Base-by-base conservation (phyloP, 192 early-diverging fungal species). In the Coemansia sp. region DNA sequence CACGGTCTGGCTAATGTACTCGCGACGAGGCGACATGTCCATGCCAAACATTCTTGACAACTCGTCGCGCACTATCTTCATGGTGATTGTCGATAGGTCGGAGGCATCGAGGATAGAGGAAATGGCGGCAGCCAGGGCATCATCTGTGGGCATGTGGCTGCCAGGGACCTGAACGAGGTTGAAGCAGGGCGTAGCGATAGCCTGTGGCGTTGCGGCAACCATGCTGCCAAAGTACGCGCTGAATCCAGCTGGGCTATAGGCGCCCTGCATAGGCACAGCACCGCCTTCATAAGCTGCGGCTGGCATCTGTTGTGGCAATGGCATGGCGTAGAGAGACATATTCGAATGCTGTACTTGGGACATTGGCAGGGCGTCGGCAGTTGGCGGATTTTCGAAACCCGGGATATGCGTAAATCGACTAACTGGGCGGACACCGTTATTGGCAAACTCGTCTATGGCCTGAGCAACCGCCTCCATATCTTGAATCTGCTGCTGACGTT, bases 41-140 rank as follows among this genome's bases (percentile, higher is more conserved):
- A 87, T 53, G 26, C 89, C 88, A 76, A 93, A 95, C 32, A 87
- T 71, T 3, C 69, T 72, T 8, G 85, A 78, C 39, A 99, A 74
- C 75, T 95, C 87, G 64, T 96, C 92, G 59, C 97, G 93, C 14
- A 98, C 95, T 86, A 92, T 91, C 82, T 98, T 98, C 88, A 98
- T 98, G 43, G 96, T 99, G 49, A 99, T 91, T 11, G 91, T 93
- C 96, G 96, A 97, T 55, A 99, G 80, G 68, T 99, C 92, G 10
- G 94, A 93, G 0, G 91, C 92, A 16, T 88, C 76, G 32, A 99
- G 86, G 42, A 97, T 93, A 68, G 91, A 89, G 62, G 85, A 85
- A 47, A 94, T 89, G 68, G 89, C 84, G 30, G 69, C 67, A 2
- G 88, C 74, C 35, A 94, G 80, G n/a, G 79, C 72, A 17, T 69